Percentiles rank a stretch among this genome's conserved stretches.
phyloP scores from a whole-genome alignment of 352 stramenopile genomes.

The Phytopythium delawarense region DNA sequence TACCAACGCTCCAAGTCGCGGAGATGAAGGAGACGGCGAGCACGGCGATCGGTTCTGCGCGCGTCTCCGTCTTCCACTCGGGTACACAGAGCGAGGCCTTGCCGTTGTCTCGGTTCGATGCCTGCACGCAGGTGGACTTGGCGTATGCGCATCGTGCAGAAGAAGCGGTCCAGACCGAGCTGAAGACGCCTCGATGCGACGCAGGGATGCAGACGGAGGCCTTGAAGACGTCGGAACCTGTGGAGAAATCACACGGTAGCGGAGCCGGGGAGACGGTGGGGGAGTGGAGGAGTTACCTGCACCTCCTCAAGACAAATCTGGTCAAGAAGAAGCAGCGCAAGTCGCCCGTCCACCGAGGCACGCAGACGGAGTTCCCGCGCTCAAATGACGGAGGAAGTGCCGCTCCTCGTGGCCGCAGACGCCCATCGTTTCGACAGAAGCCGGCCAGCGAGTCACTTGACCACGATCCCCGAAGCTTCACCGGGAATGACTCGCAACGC shows the following conservation, averaged over 20 bases:
- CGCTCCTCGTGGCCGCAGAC: not conserved
- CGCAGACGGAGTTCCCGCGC: conserved; percentile 1
- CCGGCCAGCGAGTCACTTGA: not conserved
- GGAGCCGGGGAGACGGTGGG: not conserved
- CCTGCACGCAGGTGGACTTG: not conserved
- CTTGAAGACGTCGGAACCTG: not conserved
- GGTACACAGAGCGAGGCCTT: conserved; percentile 1
- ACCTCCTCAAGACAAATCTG: conserved; percentile 5
- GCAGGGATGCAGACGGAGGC: not conserved
- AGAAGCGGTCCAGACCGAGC: conserved; percentile 2
- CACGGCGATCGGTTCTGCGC: not conserved
- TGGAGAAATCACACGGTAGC: not conserved
- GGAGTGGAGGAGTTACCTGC: conserved; percentile 4
- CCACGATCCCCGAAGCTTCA: not conserved
- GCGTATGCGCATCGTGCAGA: not conserved
- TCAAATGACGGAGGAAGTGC: not conserved
- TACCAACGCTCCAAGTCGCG: not conserved
- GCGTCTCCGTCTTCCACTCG: not conserved
- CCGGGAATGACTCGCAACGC: not conserved
- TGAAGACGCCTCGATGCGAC: not conserved
- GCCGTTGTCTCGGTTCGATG: not conserved
- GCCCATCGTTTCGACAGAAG: not conserved
- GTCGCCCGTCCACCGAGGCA: conserved; percentile 1
- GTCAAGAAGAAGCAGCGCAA: not conserved
- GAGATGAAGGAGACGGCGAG: not conserved